These are phyloP conservation scores for Sphaerobolus stellatus DNA, from an alignment of 1,284 basidiomycete species.

Conservation along the genomic window DNA sequence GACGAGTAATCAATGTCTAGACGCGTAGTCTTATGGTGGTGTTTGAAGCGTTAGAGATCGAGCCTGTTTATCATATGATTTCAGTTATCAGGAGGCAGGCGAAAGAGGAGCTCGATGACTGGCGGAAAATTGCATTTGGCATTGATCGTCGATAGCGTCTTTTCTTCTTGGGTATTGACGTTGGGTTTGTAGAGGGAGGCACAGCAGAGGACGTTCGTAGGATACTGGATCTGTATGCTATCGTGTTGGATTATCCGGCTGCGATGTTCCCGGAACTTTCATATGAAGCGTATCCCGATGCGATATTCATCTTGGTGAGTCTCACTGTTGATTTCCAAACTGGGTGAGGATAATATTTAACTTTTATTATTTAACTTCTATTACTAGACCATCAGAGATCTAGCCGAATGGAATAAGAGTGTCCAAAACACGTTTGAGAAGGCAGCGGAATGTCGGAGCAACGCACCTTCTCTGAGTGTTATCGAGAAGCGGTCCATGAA, in stretches of 20 bases:
- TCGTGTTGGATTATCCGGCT: neutral
- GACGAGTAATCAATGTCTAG: too few species aligned
- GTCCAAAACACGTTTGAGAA: neutral
- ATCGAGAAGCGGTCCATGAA: too few species aligned
- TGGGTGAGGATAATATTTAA: neutral
- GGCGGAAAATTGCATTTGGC: too few species aligned
- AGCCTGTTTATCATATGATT: conserved; percentile 7
- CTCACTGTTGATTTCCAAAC: too few species aligned
- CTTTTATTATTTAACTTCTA: neutral
- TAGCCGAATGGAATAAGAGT: neutral
- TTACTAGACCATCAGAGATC: conserved; percentile 3
- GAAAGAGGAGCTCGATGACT: too few species aligned
- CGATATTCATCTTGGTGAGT: conserved; percentile 2
- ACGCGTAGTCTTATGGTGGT: conserved; percentile 6
- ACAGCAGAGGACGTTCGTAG: neutral
- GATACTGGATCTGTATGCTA: neutral
- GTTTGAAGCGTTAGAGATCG: conserved; percentile 1
- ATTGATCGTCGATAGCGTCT: too few species aligned
- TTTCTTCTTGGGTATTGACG: too few species aligned
- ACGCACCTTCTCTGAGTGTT: too few species aligned
- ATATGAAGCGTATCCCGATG: conserved; percentile 6
- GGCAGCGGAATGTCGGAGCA: too few species aligned
- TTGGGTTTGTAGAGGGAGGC: neutral
- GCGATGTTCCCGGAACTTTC: neutral
- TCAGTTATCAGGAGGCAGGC: neutral